phyloP scores from a whole-genome alignment of 2,329 filamentous ascomycete species.

The Verticillium nubilum region DNA sequence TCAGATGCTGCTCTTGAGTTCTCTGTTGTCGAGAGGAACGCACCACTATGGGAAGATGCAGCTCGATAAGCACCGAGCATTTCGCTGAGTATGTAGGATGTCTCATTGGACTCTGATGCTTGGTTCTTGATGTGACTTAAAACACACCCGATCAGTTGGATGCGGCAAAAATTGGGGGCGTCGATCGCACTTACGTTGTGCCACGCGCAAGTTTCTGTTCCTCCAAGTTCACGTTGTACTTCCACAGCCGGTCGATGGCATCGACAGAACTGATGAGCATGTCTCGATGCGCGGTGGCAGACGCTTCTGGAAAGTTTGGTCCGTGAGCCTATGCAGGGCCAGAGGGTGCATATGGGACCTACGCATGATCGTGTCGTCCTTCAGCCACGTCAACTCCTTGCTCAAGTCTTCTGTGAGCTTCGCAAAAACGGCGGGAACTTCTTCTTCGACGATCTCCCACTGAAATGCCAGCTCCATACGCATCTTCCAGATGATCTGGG shows the following conservation, averaged over 20 bases:
- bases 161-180: not conserved
- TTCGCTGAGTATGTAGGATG: constrained; percentile 5
- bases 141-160: not conserved
- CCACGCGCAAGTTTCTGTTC: not conserved
- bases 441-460: constrained; percentile 23
- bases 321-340: not conserved
- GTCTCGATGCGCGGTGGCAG: not conserved
- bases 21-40: not conserved
- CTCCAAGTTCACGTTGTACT: not conserved
- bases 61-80: constrained; percentile 4
- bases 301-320: not conserved
- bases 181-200: not conserved
- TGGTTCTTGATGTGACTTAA: not conserved
- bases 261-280: not conserved
- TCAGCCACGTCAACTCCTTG: not conserved
- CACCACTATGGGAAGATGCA: not conserved
- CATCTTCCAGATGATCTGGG: constrained; percentile 26
- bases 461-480: constrained; percentile 18
- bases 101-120: constrained; percentile 4
- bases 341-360: not conserved
- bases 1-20: not conserved
- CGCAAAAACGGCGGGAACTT: constrained; percentile 10
- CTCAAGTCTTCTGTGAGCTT: not conserved
- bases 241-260: not conserved
- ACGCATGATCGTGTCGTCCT: not conserved